phyloP scores from a whole-genome alignment of 805 yeast species.

The Wickerhamomyces bisporus region DNA sequence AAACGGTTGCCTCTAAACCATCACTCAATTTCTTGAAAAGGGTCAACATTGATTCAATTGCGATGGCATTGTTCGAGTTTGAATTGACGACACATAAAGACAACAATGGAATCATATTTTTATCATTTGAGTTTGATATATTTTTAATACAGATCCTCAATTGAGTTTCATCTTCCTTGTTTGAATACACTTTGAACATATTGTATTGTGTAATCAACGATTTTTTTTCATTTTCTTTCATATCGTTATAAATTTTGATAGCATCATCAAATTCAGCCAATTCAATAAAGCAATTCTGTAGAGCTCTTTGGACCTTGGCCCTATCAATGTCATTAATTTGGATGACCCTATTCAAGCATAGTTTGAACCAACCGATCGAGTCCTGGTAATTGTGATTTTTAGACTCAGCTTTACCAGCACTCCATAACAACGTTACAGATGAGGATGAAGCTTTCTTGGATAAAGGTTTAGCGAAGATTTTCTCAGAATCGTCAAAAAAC shows the following conservation, averaged over 20 bases:
- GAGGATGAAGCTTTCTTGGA: conserved; percentile 28
- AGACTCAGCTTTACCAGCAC: conserved; percentile 28
- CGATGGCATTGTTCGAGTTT: conserved; percentile 20
- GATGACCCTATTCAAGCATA: conserved; percentile 23
- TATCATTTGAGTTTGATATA: conserved; percentile 30
- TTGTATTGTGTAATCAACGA: conserved; percentile 30
- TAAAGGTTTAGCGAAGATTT: conserved; percentile 20
- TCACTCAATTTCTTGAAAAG: conserved; percentile 23
- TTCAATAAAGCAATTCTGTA: conserved; percentile 26
- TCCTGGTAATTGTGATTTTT: conserved; percentile 20
- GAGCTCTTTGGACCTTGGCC: conserved; percentile 34
- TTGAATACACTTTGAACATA: conserved; percentile 22
- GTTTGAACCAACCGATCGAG: conserved; percentile 23
- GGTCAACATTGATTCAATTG: conserved; percentile 21
- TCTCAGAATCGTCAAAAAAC: conserved; percentile 26
- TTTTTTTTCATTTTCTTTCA: conserved; percentile 20
- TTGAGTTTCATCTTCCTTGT: conserved; percentile 11
- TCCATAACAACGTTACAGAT: conserved; percentile 35
- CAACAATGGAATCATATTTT: conserved; percentile 28
- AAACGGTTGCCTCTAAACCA: conserved; percentile 11
- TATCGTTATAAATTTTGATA: conserved; percentile 15
- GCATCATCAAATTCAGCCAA: conserved; percentile 19
- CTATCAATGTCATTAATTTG: conserved; percentile 25
- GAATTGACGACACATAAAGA: conserved; percentile 30
- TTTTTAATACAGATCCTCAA: conserved; percentile 26